A percentile compares a stretch with the other conserved stretches of the same genome.
Evolutionary conservation across 306 rosid genomes (phyloP).

Genomic region (Potentilla sterilis): DNA sequence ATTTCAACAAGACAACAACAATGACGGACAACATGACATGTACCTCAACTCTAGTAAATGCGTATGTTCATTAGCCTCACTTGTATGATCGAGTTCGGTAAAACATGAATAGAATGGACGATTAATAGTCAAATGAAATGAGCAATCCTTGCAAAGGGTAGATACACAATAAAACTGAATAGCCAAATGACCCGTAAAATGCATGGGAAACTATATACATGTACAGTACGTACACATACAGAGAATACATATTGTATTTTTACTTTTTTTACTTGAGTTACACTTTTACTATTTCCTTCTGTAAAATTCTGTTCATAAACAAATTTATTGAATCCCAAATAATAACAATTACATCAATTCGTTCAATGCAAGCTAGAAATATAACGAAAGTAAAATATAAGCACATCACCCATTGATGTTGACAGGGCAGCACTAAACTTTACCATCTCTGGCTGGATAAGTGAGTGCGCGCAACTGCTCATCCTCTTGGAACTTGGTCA

Average conservation of each 20-base stretch:
- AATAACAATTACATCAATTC: neutral
- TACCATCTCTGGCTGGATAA: neutral
- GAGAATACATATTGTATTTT: neutral
- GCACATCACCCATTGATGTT: neutral
- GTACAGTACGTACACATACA: neutral
- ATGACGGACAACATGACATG: no score
- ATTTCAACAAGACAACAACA: no score
- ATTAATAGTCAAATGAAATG: no score
- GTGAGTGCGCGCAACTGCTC: slow-evolving; percentile 12
- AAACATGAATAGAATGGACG: no score
- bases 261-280: neutral
- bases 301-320: neutral
- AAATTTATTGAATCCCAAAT: neutral
- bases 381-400: neutral
- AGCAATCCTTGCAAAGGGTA: no score
- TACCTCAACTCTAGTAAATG: no score
- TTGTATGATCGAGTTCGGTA: no score
- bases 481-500: slow-evolving; percentile 26
- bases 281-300: no score
- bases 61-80: no score
- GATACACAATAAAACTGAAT: no score
- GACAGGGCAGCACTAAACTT: neutral
- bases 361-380: neutral
- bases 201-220: neutral
- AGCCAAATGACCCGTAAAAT: no score